These are phyloP conservation scores for Kentomonas sorsogonicus DNA, from an alignment of 208 protist species.

Conservation along the genomic window DNA sequence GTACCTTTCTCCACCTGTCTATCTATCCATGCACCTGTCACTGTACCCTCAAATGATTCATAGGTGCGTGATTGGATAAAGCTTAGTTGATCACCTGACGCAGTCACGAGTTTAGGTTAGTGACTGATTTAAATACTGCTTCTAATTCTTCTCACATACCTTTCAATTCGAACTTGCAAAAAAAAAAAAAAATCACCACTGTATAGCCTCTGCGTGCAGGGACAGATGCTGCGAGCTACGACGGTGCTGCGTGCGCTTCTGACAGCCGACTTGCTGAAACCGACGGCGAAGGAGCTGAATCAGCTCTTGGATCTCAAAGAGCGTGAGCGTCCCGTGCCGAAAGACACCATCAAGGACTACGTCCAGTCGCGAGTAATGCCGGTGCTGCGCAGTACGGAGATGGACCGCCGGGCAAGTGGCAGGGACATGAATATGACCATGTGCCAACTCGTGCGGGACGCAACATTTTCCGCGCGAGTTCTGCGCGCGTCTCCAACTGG, in stretches of 20 bases:
- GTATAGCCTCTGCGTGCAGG: not conserved
- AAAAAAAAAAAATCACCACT: slow-evolving; percentile 1
- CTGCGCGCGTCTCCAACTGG: slow-evolving; percentile 42
- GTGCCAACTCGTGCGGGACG: slow-evolving; percentile 65
- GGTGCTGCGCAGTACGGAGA: slow-evolving; percentile 46
- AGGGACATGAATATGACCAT: slow-evolving; percentile 40
- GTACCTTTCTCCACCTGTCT: no score
- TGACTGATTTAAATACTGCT: no score
- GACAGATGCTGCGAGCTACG: not conserved
- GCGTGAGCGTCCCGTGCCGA: slow-evolving; percentile 16
- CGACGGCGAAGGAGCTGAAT: slow-evolving; percentile 47
- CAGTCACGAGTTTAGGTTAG: no score
- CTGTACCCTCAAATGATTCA: no score
- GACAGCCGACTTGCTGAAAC: no score
- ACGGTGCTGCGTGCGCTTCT: slow-evolving; percentile 28
- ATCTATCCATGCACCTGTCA: no score
- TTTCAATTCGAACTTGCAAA: not conserved
- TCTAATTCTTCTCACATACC: no score
- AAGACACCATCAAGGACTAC: slow-evolving; percentile 49
- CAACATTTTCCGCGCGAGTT: slow-evolving; percentile 63
- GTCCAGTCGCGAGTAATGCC: slow-evolving; percentile 61
- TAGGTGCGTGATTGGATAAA: no score
- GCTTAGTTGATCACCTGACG: no score
- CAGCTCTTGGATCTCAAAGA: slow-evolving; percentile 39
- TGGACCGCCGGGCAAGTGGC: slow-evolving; percentile 53